Evolutionary conservation across 108 stramenopile genomes (phyloP), one percentile per base, ranked within the genome.

Genomic region (Cyclotella sp.): DNA sequence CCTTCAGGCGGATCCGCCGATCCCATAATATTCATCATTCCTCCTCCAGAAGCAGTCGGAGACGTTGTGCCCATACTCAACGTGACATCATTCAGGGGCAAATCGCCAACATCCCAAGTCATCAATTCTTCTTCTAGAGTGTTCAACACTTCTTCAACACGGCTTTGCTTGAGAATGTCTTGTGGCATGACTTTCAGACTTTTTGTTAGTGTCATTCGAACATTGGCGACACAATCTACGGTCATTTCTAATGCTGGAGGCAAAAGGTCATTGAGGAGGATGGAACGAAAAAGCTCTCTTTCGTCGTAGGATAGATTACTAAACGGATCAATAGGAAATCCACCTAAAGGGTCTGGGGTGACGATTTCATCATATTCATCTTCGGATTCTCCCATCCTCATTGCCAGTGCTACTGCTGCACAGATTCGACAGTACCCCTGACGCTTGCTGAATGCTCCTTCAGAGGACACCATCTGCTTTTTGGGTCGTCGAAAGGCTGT

Each of bases 371-470:
- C 39, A 14, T 21, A 19, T 19, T 62, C 47, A 30, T 63, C 22
- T 12, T 67, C 72, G 21, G 24, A 75, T 63, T 90, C 92, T 9
- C 84, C 84, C 39, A 94, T 86, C 14, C 89, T 85, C 71, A 94
- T 70, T 12, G 89, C 88, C 27, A 94, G 74, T 22, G 87, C 89
- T 40, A 91, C 72, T 28, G 88, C 79, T 9, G 88, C 77, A 70
- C 88, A 89, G 34, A 94, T 88, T 29, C 90, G 81, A 63, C 90
- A 91, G 34, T 89, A 94, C 9, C 91, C 78, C 63, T 94, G 93
- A 14, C 93, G 83, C 66, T 90, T 85, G 51, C 84, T 88, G 77
- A 88, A 94, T 45, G 87, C 91, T 29, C 89, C 84, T 42, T 69
- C 71, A 10, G 80, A 79, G 3, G 79, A 68, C 0, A 83, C 79